phyloP scores from a whole-genome alignment of 83 land plant genomes.

The Thuja plicata region DNA sequence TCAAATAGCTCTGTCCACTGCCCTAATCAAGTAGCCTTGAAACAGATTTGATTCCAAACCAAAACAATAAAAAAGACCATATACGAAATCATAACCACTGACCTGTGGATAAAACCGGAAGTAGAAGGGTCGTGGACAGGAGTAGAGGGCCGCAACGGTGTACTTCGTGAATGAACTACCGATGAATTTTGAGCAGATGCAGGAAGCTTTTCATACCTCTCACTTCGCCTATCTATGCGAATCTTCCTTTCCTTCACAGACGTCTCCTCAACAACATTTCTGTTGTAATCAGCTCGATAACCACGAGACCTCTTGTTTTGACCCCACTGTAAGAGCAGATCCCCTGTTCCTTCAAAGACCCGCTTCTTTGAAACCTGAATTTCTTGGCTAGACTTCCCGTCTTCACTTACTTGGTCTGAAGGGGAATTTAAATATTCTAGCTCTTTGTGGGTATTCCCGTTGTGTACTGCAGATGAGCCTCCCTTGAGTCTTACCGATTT shows the following conservation, averaged over 20 bases:
- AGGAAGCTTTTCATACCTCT: neutral
- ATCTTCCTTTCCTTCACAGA: constrained; percentile 10
- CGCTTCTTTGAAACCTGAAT: constrained; percentile 4
- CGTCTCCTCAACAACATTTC: constrained; percentile 18
- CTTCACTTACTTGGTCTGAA: neutral
- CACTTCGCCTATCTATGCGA: constrained; percentile 19
- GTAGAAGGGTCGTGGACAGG: constrained; percentile 15
- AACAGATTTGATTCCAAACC: neutral
- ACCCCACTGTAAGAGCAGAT: constrained; percentile 33
- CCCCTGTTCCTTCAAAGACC: constrained; percentile 15
- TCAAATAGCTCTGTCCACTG: neutral
- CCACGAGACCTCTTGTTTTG: constrained; percentile 39
- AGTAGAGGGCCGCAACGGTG: constrained; percentile 19
- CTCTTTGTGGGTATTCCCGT: constrained; percentile 2
- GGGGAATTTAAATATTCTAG: neutral
- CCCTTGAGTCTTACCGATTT: constrained; percentile 7
- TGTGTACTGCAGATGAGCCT: neutral
- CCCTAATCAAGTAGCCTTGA: constrained; percentile 4
- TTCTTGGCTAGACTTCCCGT: constrained; percentile 11
- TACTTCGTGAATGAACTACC: constrained; percentile 16
- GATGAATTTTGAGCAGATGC: constrained; percentile 8
- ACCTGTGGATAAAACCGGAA: constrained; percentile 11
- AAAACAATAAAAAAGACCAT: neutral
- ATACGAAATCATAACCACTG: neutral
- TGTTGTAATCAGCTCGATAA: constrained; percentile 21